Evolutionary conservation across 345 rosid genomes (phyloP), one percentile per base, ranked within the genome.

Genomic region (Raphanus sativus): DNA sequence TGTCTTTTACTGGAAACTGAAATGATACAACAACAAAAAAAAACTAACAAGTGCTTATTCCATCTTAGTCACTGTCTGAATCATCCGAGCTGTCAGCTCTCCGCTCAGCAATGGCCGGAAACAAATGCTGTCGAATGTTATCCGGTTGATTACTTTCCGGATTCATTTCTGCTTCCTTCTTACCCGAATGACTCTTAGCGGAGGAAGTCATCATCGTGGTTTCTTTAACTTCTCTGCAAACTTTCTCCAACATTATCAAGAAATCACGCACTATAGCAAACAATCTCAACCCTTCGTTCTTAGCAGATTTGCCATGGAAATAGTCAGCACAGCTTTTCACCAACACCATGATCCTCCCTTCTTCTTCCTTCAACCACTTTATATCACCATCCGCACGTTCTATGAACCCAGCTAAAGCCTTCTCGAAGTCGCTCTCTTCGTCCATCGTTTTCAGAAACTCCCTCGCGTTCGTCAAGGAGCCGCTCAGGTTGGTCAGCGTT

Each of bases 301-400:
- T 90, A 1, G 89, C 91, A 0, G 96, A 77, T 6, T 82, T 80
- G 17, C 98, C 97, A 62, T 91, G 96, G 77, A 94, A 94, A 65
- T 90, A 94, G 70, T 92, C 96, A 12, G 86, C 98, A 9, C 88
- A 84, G 83, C 85, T 87, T 87, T 88, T 87, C 32, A 91, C 88
- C 38, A 87, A 74, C 0, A 81, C 82, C 86, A 84, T 87, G 75
- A 90, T 89, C 79, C 97, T 87, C 83, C 75, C 79, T 75, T 91
- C 97, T 83, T 90, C 97, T 73, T 72, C 84, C 56, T 77, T 65
- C 15, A 94, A 66, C 81, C 80, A 81, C 28, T 72, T 62, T 38
- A 88, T 80, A 12, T 91, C 94, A 55, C 78, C 73, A 8, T 87
- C 91, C 8, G 88, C 87, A 8, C 71, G 79, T 8, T 88, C 90